Percentiles rank a stretch among this genome's conserved stretches.
Conservation (phyloP, 1,139 yeast genomes). For the Saccharomyces hybrid region DNA sequence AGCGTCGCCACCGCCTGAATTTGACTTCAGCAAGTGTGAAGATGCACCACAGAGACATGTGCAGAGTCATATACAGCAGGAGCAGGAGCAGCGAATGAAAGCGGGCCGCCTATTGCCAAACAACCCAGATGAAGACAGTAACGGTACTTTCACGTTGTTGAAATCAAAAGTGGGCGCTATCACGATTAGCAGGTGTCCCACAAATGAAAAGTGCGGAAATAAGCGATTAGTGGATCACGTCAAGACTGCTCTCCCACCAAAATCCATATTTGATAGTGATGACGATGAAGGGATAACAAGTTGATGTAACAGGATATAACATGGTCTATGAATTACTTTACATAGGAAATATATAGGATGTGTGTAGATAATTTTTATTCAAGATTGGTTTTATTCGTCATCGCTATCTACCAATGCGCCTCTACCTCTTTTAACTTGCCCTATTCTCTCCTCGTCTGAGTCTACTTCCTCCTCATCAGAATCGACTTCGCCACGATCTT, state of each 20-base stretch:
- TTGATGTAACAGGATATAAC: neutral
- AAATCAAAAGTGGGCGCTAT: constrained; percentile 13
- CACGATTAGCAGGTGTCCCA: constrained; percentile 12
- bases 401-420: constrained; percentile 29
- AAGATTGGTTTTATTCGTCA: constrained; percentile 18
- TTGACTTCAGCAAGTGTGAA: constrained; percentile 33
- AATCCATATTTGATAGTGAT: constrained; percentile 32
- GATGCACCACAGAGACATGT: constrained; percentile 30
- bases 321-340: neutral
- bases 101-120: neutral
- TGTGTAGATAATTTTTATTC: neutral
- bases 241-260: constrained; percentile 31
- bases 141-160: constrained; percentile 5
- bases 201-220: neutral
- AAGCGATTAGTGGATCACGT: constrained; percentile 4
- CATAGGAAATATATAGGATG: neutral
- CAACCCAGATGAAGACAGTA: neutral
- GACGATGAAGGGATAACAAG: constrained; percentile 6
- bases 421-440: constrained; percentile 23
- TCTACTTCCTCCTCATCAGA: constrained; percentile 29
- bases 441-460: constrained; percentile 28
- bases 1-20: constrained; percentile 37
- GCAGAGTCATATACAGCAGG: constrained; percentile 5
- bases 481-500: constrained; percentile 29
- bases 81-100: constrained; percentile 5